A percentile compares a stretch with the other conserved stretches of the same genome.
Conservation (phyloP, 1,139 yeast genomes). For the Pichia sp. region DNA sequence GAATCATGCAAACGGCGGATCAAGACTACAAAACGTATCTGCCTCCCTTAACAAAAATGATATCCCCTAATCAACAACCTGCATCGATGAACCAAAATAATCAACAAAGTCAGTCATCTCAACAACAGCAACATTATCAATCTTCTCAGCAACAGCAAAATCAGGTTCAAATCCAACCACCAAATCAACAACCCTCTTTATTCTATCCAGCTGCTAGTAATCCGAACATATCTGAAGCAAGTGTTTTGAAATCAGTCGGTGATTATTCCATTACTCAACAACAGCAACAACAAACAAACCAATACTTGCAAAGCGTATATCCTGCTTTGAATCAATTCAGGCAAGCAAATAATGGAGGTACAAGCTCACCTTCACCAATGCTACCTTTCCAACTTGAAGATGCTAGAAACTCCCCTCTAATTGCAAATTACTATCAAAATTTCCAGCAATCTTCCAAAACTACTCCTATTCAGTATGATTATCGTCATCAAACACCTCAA, state of each 20-base stretch:
- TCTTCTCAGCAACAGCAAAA: neutral
- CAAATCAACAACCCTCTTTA: slow-evolving; percentile 8
- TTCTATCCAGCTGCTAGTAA: slow-evolving; percentile 9
- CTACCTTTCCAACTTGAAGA: slow-evolving; percentile 6
- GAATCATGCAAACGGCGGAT: slow-evolving; percentile 2
- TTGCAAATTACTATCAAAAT: slow-evolving; percentile 7
- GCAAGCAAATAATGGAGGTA: slow-evolving; percentile 3
- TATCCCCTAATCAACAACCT: slow-evolving; percentile 19
- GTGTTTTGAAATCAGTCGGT: slow-evolving; percentile 7
- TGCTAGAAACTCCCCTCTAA: slow-evolving; percentile 10
- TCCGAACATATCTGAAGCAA: slow-evolving; percentile 3
- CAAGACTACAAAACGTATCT: slow-evolving; percentile 21
- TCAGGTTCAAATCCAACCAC: slow-evolving; percentile 3
- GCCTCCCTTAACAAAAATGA: slow-evolving; percentile 24
- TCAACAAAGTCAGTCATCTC: neutral
- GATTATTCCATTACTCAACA: slow-evolving; percentile 5
- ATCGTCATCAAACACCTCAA: neutral
- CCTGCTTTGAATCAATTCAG: slow-evolving; percentile 9
- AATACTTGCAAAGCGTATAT: slow-evolving; percentile 4
- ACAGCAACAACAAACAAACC: neutral
- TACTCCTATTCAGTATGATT: slow-evolving; percentile 5
- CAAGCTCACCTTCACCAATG: slow-evolving; percentile 10
- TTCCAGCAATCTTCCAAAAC: slow-evolving; percentile 4
- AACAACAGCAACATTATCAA: neutral
- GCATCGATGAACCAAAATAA: neutral